These are phyloP conservation scores for Pseudozyma flocculosa DNA, from an alignment of 1,284 basidiomycete genomes.

Conservation along the genomic window DNA sequence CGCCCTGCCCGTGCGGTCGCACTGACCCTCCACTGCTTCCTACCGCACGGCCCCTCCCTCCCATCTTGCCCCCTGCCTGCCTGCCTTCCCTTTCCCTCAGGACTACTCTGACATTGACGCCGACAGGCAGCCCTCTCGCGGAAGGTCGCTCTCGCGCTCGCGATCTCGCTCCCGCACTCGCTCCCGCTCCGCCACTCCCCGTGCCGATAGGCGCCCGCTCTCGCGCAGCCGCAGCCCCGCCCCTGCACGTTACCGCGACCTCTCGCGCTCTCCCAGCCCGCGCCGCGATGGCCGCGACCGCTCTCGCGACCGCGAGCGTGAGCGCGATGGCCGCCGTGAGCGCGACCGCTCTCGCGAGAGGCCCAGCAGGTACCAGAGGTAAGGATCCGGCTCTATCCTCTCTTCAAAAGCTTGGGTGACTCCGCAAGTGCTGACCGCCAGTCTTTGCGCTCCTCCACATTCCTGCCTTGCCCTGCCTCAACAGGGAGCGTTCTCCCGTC, in stretches of 20 bases:
- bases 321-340: conserved; percentile 20
- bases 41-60: no score
- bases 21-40: no score
- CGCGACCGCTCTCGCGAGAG: conserved; percentile 5
- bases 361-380: neutral
- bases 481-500: no score
- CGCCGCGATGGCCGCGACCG: conserved; percentile 26
- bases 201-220: conserved; percentile 13
- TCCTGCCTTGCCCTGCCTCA: neutral
- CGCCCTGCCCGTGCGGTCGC: no score
- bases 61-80: no score
- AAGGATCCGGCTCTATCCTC: neutral
- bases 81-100: no score
- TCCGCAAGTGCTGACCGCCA: no score
- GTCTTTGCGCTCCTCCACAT: neutral
- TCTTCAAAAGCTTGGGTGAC: no score
- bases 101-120: conserved; percentile 34
- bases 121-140: conserved; percentile 24
- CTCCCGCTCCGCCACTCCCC: conserved; percentile 28
- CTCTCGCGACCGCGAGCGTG: conserved; percentile 13
- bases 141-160: conserved; percentile 12
- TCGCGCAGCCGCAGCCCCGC: conserved; percentile 11
- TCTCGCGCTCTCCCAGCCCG: conserved; percentile 28
- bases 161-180: conserved; percentile 9
- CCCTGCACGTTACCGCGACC: conserved; percentile 11